Evolutionary conservation across 1,284 basidiomycete genomes (phyloP).

Genomic region (Volvariella volvacea): DNA sequence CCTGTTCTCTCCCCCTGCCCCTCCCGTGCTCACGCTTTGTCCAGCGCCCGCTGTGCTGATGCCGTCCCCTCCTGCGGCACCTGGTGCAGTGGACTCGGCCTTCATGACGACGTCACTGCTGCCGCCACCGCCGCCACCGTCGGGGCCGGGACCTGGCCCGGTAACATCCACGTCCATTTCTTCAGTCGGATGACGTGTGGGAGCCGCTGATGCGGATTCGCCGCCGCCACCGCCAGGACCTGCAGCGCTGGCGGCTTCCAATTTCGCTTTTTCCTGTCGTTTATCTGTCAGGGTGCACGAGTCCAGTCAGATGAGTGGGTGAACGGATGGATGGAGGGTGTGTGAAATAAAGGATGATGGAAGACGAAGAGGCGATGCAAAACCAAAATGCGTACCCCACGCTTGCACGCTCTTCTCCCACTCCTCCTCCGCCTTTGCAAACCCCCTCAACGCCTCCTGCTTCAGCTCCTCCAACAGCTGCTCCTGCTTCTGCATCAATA

Average conservation of each 20-base stretch:
- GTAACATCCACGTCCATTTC: slow-evolving; percentile 30
- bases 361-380: slow-evolving; percentile 1
- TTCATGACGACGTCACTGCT: neutral
- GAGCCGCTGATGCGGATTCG: slow-evolving; percentile 26
- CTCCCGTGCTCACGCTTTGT: slow-evolving; percentile 8
- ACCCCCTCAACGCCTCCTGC: slow-evolving; percentile 53
- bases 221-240: slow-evolving; percentile 14
- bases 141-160: neutral
- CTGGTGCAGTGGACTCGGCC: neutral
- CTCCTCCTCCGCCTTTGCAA: slow-evolving; percentile 63
- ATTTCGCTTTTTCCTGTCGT: slow-evolving; percentile 48
- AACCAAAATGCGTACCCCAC: slow-evolving; percentile 46
- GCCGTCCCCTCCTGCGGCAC: slow-evolving; percentile 20
- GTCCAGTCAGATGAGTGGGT: slow-evolving; percentile 8
- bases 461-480: slow-evolving; percentile 54
- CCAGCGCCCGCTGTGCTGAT: slow-evolving; percentile 15
- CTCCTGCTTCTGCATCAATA: slow-evolving; percentile 59
- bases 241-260: slow-evolving; percentile 33
- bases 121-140: neutral
- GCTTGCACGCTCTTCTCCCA: slow-evolving; percentile 58
- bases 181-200: slow-evolving; percentile 35
- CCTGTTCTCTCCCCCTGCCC: slow-evolving; percentile 19
- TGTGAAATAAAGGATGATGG: too few relatives aligned
- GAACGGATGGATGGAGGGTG: neutral
- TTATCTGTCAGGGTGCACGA: slow-evolving; percentile 34